Percentiles rank a stretch among this genome's conserved stretches.
Conservation (phyloP, 73 alveolate species). For the Tetrahymena malaccensis region DNA sequence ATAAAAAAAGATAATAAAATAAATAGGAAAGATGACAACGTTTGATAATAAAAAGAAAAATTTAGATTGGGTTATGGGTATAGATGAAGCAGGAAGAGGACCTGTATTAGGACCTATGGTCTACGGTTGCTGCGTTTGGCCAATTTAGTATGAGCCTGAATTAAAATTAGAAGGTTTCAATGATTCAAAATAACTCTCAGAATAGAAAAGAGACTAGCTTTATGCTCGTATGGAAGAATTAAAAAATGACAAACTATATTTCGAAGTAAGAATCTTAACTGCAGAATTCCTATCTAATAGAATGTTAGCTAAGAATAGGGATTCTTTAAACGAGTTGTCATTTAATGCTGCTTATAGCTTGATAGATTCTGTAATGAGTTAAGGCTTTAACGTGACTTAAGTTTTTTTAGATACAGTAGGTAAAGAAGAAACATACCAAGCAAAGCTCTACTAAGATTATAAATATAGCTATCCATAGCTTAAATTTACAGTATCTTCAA, state of each 20-base stretch:
- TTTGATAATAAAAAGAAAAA: neutral
- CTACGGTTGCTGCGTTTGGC: constrained; percentile 88
- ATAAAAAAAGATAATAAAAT: too few species aligned
- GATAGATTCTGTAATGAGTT: constrained; percentile 51
- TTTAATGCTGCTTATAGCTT: constrained; percentile 78
- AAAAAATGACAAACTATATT: constrained; percentile 42
- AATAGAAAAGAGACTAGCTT: constrained; percentile 67
- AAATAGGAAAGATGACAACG: neutral
- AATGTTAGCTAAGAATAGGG: constrained; percentile 63
- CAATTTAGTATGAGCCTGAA: constrained; percentile 37
- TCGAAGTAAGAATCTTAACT: constrained; percentile 49
- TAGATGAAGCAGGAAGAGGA: constrained; percentile 99
- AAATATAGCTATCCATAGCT: constrained; percentile 21
- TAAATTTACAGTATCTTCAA: constrained; percentile 73
- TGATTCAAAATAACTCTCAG: constrained; percentile 82
- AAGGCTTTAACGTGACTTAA: constrained; percentile 57
- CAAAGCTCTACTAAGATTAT: constrained; percentile 30
- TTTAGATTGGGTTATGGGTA: constrained; percentile 64
- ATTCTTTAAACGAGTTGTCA: constrained; percentile 76
- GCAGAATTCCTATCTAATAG: constrained; percentile 61
- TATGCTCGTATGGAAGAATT: constrained; percentile 46
- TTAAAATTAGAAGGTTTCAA: constrained; percentile 43
- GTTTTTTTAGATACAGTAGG: constrained; percentile 95
- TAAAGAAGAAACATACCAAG: constrained; percentile 65
- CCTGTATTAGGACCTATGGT: constrained; percentile 98